These are phyloP conservation scores for Funneliformis geosporum DNA, from an alignment of 192 early-diverging fungal genomes.

Conservation along the genomic window DNA sequence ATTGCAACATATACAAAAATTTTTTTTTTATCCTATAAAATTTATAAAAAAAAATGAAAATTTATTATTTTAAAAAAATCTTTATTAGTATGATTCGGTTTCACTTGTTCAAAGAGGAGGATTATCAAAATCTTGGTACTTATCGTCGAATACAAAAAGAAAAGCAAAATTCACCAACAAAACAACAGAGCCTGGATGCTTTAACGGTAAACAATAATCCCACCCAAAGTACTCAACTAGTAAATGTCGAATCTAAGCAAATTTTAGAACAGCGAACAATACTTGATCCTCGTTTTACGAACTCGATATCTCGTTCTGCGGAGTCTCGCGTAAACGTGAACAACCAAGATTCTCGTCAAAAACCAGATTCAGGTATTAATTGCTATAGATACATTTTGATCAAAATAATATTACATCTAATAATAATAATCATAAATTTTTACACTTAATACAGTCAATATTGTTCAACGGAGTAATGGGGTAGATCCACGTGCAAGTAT, in stretches of 20 bases:
- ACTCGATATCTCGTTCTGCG: not conserved
- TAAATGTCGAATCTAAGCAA: not conserved
- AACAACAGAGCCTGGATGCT: not conserved
- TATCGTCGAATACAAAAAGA: slow-evolving; percentile 8
- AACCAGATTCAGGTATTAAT: not conserved
- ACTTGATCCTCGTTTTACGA: not conserved
- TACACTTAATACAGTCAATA: not conserved
- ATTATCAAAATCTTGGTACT: slow-evolving; percentile 9
- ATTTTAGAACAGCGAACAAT: not conserved
- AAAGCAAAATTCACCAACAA: not conserved
- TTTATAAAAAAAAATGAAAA: too few species aligned
- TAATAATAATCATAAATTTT: too few species aligned
- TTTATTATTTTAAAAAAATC: too few species aligned
- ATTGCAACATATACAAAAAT: not conserved
- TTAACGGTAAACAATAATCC: not conserved
- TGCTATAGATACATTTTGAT: not conserved
- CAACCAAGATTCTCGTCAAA: not conserved
- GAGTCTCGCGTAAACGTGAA: not conserved
- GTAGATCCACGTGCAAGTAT: not conserved
- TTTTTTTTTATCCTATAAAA: not conserved
- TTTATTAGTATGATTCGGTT: not conserved
- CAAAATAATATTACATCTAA: too few species aligned
- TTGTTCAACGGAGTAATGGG: not conserved
- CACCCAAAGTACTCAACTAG: not conserved
- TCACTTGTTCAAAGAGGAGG: slow-evolving; percentile 10